Percentiles rank a stretch among this genome's conserved stretches.
phyloP scores from a whole-genome alignment of 257 asterid genomes.

The Primulina eburnea region DNA sequence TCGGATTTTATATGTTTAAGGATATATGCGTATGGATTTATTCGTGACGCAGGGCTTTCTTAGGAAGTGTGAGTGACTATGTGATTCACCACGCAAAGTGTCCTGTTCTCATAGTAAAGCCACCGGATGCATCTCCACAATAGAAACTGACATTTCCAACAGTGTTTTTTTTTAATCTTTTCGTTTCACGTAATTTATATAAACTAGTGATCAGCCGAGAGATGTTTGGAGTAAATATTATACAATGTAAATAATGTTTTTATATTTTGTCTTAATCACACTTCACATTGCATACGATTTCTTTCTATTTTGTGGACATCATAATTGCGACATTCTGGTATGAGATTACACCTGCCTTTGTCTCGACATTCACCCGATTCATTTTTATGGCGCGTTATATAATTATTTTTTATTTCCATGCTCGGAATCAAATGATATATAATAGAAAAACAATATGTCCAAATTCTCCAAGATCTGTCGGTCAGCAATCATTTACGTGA shows the following conservation, averaged over 20 bases:
- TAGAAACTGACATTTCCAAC: neutral
- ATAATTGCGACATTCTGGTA: slow-evolving; percentile 39
- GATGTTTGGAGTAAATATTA: neutral
- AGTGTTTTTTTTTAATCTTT: no score
- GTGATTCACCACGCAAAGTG: slow-evolving; percentile 50
- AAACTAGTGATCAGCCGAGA: neutral
- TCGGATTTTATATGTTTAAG: neutral
- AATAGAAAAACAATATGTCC: no score
- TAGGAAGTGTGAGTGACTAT: slow-evolving; percentile 56
- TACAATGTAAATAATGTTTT: neutral
- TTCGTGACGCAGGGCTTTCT: slow-evolving; percentile 38
- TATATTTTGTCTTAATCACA: neutral
- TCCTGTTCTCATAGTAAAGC: slow-evolving; percentile 49
- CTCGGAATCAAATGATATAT: neutral
- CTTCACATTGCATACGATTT: neutral
- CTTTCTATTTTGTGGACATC: no score
- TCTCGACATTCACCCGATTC: slow-evolving; percentile 57
- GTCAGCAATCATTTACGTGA: slow-evolving; percentile 8
- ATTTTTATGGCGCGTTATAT: slow-evolving; percentile 31
- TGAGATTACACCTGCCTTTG: slow-evolving; percentile 57
- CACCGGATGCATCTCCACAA: slow-evolving; percentile 20
- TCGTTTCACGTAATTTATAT: no score
- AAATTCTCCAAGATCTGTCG: neutral
- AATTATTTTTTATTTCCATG: neutral
- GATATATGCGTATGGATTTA: neutral